Conservation (phyloP, 176 grass and related monocot genomes). For the Eragrostis curvula region DNA sequence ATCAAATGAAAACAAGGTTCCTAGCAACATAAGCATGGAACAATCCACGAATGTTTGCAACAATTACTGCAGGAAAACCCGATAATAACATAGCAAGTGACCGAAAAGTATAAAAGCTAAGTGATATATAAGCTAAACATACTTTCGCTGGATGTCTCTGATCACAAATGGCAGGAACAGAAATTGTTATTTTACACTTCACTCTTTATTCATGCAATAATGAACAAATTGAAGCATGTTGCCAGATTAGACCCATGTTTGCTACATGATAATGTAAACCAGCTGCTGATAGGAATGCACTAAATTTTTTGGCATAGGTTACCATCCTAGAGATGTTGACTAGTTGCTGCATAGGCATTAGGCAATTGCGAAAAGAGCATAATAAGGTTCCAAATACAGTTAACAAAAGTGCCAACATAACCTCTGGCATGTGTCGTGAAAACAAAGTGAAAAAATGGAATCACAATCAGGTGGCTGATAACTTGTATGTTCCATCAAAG, state of each 20-base stretch:
- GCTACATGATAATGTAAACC: neutral
- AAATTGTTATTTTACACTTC: constrained; percentile 3
- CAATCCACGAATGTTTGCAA: neutral
- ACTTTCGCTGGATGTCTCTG: neutral
- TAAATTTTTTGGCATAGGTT: neutral
- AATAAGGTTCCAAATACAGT: neutral
- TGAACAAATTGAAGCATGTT: neutral
- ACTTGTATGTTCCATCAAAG: constrained; percentile 6
- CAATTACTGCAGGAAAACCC: neutral
- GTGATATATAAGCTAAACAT: neutral
- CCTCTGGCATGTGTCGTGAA: neutral
- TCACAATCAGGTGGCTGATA: neutral
- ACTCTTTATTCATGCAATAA: neutral
- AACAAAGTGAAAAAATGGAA: neutral
- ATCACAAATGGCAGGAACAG: neutral
- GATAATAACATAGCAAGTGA: neutral
- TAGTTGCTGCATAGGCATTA: neutral
- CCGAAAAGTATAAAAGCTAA: neutral
- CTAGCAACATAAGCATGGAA: neutral
- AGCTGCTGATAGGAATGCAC: neutral
- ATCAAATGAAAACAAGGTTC: neutral
- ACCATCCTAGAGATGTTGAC: neutral
- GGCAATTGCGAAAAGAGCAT: neutral
- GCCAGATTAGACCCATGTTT: neutral
- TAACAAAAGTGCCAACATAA: neutral